A percentile compares a stretch with the other conserved stretches of the same genome.
Evolutionary conservation across 2,329 filamentous ascomycete genomes (phyloP).

Genomic region (Aureobasidium sp.): DNA sequence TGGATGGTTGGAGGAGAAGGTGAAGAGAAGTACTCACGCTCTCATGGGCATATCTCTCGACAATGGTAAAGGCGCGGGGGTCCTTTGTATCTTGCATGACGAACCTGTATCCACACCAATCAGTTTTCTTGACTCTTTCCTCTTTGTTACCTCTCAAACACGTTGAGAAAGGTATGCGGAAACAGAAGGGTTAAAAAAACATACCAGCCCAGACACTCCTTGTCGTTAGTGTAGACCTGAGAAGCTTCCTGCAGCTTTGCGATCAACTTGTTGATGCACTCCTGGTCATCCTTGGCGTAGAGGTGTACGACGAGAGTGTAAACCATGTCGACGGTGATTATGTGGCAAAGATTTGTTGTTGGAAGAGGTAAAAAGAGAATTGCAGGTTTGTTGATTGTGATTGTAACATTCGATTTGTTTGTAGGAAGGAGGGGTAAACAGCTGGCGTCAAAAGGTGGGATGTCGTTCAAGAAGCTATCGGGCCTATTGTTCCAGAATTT

Average conservation of each 20-base stretch:
- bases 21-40: slow-evolving; percentile 34
- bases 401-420: neutral
- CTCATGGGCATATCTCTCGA: slow-evolving; percentile 64
- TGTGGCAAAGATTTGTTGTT: neutral
- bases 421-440: neutral
- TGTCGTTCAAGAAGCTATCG: neutral
- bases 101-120: slow-evolving; percentile 43
- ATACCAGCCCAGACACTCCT: slow-evolving; percentile 46
- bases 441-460: neutral
- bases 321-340: slow-evolving; percentile 43
- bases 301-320: slow-evolving; percentile 63
- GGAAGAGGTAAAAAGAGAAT: neutral
- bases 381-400: neutral
- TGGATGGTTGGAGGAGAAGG: neutral
- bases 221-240: slow-evolving; percentile 61
- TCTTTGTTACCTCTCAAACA: too few species aligned
- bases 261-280: slow-evolving; percentile 56
- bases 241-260: slow-evolving; percentile 69
- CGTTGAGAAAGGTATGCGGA: neutral
- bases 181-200: neutral
- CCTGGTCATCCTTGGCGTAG: slow-evolving; percentile 57
- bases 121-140: neutral
- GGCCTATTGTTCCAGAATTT: neutral
- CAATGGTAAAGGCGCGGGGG: slow-evolving; percentile 62
- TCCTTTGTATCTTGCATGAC: slow-evolving; percentile 69